Evolutionary conservation across 2,329 filamentous ascomycete species (phyloP).

Genomic region (Fusarium euwallaceae): DNA sequence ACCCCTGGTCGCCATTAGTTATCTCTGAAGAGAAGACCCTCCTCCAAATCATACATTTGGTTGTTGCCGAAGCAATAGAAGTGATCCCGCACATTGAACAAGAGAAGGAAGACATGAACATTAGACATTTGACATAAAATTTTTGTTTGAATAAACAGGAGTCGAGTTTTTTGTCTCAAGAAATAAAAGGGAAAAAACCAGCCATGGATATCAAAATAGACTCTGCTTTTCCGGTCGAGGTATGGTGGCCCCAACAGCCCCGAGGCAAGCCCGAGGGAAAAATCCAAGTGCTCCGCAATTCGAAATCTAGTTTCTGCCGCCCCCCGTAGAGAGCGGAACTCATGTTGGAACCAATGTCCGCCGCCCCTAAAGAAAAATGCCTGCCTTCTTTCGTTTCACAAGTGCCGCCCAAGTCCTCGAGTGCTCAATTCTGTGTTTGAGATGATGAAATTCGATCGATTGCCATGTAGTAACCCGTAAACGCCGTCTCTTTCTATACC

Average conservation of each 20-base stretch:
- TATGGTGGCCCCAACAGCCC: constrained; percentile 42
- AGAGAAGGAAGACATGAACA: constrained; percentile 13
- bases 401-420: constrained; percentile 45
- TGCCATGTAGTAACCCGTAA: constrained; percentile 48
- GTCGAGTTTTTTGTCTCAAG: constrained; percentile 44
- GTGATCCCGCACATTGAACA: constrained; percentile 26
- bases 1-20: constrained; percentile 24
- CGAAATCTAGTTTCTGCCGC: constrained; percentile 46
- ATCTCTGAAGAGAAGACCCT: constrained; percentile 13
- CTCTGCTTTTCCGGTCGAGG: constrained; percentile 43
- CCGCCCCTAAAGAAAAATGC: constrained; percentile 34
- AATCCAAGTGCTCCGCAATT: constrained; percentile 50
- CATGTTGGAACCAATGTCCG: constrained; percentile 18
- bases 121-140: constrained; percentile 33
- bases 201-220: constrained; percentile 38
- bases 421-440: constrained; percentile 38
- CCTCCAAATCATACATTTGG: neutral
- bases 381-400: constrained; percentile 39
- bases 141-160: constrained; percentile 35
- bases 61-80: neutral
- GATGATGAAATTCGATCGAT: constrained; percentile 45
- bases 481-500: constrained; percentile 57
- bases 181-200: constrained; percentile 23
- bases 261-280: constrained; percentile 48
- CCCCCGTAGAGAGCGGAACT: constrained; percentile 26